Base-by-base conservation (phyloP, 2,329 filamentous ascomycete genomes). In the Juglanconis oblonga region DNA sequence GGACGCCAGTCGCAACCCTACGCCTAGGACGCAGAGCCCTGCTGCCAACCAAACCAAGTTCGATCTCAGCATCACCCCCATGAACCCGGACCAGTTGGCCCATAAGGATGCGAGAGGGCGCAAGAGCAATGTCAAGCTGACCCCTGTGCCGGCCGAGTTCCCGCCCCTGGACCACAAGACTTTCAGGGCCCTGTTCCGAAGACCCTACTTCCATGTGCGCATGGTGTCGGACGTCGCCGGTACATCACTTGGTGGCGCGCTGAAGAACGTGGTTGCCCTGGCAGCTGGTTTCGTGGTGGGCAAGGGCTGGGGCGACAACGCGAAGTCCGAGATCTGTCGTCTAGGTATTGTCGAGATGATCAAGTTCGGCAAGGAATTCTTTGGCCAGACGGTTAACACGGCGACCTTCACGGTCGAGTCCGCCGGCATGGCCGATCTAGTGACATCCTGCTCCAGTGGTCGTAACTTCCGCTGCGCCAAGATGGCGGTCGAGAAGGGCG, bases 281-380 rank as follows among this genome's bases (percentile, higher is more conserved):
- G 94, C 92, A 5, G 93, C 95, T 36, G 95, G 95, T 60, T 99
- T 96, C 74, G 92, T 98, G 49, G 92, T 97, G 66, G 95, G 95
- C 40, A 86, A 94, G 63, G 94, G 94, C 66, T 99, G 95, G 94
- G 95, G 95, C 70, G 93, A 98, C 79, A 99, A 98, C 68, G 94
- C 94, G 66, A 98, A 99, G 79, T 92, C 95, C n/a, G 95, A 95
- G 50, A 88, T 99, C 62, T 98, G 99, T 92, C 90, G 95, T 47
- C 89, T 98, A 24, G 95, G 95, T 7, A 85, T 99, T 50, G 83
- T 97, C 68, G 95, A 99, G 77, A 97, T 97, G 89, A 92, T 98
- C 70, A 89, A 90, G 72, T 99, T 99, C 67, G 94, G 94, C 65
- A 92, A 93, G 74, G 87, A 89, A 68, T 99, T 98, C 80, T 99